Evolutionary conservation across 179 eudicot species (phyloP).

Genomic region (Actinidia arguta): DNA sequence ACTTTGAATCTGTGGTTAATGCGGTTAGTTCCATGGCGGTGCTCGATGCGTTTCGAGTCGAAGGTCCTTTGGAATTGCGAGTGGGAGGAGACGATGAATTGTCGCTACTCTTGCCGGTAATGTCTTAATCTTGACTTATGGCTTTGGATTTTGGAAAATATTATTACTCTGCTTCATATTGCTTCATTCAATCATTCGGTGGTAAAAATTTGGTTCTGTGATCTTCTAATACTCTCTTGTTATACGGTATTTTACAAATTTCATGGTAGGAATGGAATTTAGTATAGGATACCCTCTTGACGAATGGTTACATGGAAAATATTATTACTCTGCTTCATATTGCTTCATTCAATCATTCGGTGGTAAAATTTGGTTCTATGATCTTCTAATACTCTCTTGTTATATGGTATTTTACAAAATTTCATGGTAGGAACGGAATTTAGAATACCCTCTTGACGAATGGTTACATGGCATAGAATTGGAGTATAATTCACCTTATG

Average conservation of each 20-base stretch:
- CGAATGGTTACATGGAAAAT: background rate
- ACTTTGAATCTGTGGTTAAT: conserved; percentile 41
- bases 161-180: background rate
- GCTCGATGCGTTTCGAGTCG: conserved; percentile 33
- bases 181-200: background rate
- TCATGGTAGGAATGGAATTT: too few species aligned
- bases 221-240: background rate
- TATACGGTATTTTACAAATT: background rate
- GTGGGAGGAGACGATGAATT: conserved; percentile 42
- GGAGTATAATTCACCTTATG: background rate
- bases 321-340: background rate
- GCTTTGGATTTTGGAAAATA: background rate
- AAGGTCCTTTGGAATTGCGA: conserved; percentile 54
- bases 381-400: background rate
- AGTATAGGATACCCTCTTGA: too few species aligned
- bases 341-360: background rate
- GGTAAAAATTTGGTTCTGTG: background rate
- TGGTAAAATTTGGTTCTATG: background rate
- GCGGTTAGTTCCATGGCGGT: conserved; percentile 35
- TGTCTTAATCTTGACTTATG: background rate
- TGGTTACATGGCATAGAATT: background rate
- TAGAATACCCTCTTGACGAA: background rate
- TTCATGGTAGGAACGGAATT: too few species aligned
- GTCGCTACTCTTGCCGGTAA: conserved; percentile 58
- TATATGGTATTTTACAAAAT: background rate